Evolutionary conservation across 768 basidiomycete species (phyloP).

Genomic region (Rhodotorula graminis): DNA sequence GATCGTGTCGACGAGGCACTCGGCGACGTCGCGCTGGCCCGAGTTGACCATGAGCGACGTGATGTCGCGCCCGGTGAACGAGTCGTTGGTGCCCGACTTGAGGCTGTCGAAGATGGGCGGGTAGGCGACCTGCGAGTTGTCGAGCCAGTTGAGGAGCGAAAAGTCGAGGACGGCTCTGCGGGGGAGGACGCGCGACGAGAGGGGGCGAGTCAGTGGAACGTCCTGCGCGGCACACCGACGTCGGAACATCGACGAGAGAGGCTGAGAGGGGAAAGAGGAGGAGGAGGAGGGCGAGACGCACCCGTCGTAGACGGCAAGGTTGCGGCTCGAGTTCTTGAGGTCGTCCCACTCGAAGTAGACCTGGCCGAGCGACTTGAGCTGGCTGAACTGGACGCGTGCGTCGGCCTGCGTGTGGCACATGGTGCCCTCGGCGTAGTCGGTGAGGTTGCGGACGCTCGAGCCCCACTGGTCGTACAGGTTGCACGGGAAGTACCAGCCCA

Average conservation of each 20-base stretch:
- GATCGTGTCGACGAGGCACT: slow-evolving; percentile 78
- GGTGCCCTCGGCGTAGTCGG: slow-evolving; percentile 60
- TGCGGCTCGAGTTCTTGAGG: slow-evolving; percentile 62
- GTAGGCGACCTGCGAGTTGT: slow-evolving; percentile 70
- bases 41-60: slow-evolving; percentile 77
- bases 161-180: slow-evolving; percentile 81
- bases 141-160: slow-evolving; percentile 76
- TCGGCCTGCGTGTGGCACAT: slow-evolving; percentile 66
- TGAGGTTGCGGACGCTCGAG: slow-evolving; percentile 59
- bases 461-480: slow-evolving; percentile 77
- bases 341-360: slow-evolving; percentile 94
- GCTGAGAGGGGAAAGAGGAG: too few species aligned
- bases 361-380: slow-evolving; percentile 59
- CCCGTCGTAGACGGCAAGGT: slow-evolving; percentile 91
- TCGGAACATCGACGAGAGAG: too few species aligned
- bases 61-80: slow-evolving; percentile 76
- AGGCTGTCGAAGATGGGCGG: slow-evolving; percentile 76
- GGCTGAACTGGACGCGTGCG: slow-evolving; percentile 57
- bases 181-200: neutral
- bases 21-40: slow-evolving; percentile 62
- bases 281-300: slow-evolving; percentile 51
- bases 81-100: slow-evolving; percentile 58
- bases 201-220: neutral
- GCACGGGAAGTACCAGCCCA: slow-evolving; percentile 98
- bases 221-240: too few species aligned